These are phyloP conservation scores for Senna tora DNA, from an alignment of 306 rosid genomes.

Conservation along the genomic window DNA sequence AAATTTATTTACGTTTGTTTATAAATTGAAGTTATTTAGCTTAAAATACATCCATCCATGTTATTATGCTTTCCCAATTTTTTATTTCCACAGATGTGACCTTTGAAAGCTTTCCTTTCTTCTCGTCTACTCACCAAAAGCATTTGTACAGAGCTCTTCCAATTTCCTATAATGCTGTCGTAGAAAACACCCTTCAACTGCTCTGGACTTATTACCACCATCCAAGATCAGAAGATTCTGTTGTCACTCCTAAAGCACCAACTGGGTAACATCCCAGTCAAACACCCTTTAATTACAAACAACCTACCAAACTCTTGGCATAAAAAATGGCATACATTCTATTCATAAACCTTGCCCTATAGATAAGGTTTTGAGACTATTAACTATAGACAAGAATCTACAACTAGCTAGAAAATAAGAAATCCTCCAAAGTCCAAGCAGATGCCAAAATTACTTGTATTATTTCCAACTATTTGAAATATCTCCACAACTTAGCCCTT, in stretches of 20 bases:
- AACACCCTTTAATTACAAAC: background rate
- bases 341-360: background rate
- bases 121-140: background rate
- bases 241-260: background rate
- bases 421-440: too few relatives aligned
- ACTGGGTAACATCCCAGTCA: background rate
- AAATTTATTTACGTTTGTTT: background rate
- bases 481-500: too few relatives aligned
- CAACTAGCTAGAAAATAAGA: too few relatives aligned
- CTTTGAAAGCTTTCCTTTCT: background rate
- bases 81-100: background rate
- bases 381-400: too few relatives aligned
- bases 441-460: too few relatives aligned
- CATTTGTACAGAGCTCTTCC: background rate
- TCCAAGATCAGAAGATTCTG: background rate
- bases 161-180: too few relatives aligned
- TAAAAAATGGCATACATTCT: background rate
- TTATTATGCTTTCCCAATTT: conserved; percentile 9
- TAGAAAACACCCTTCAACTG: background rate
- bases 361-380: too few relatives aligned
- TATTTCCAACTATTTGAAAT: too few relatives aligned
- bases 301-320: background rate
- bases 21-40: background rate
- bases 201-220: background rate
- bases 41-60: background rate